These are phyloP conservation scores for Metschnikowia cubensis DNA, from an alignment of 805 yeast species.

Conservation along the genomic window DNA sequence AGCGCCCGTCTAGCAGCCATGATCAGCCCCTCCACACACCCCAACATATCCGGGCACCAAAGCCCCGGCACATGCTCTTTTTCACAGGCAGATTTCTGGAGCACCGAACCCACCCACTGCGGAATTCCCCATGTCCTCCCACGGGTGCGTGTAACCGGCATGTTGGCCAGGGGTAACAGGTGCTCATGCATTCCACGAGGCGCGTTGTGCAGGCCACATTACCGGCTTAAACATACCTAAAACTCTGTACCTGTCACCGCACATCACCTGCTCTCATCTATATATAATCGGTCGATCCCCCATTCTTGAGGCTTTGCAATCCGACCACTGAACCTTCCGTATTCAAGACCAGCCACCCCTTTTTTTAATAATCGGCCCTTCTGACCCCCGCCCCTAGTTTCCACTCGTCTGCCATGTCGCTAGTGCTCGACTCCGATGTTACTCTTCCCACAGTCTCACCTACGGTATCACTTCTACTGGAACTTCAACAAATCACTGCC, in stretches of 20 bases:
- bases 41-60: too few species aligned
- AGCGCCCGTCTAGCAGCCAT: too few species aligned
- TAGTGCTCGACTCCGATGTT: slow-evolving; percentile 14
- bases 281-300: not conserved
- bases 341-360: too few species aligned
- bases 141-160: not conserved
- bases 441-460: slow-evolving; percentile 5
- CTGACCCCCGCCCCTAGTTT: too few species aligned
- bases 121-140: not conserved
- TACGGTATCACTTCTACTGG: slow-evolving; percentile 13
- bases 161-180: slow-evolving; percentile 1
- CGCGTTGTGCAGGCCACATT: slow-evolving; percentile 1
- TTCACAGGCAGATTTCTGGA: too few species aligned
- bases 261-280: not conserved
- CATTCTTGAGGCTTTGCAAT: too few species aligned
- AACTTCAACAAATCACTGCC: slow-evolving; percentile 13
- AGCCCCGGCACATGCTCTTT: too few species aligned
- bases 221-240: not conserved
- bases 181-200: slow-evolving; percentile 1
- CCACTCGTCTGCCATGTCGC: slow-evolving; percentile 10
- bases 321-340: too few species aligned
- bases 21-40: too few species aligned
- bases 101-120: not conserved
- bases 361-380: too few species aligned
- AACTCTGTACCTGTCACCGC: not conserved